Base-by-base conservation (phyloP, 2,329 filamentous ascomycete species). In the Colletotrichum musicola region DNA sequence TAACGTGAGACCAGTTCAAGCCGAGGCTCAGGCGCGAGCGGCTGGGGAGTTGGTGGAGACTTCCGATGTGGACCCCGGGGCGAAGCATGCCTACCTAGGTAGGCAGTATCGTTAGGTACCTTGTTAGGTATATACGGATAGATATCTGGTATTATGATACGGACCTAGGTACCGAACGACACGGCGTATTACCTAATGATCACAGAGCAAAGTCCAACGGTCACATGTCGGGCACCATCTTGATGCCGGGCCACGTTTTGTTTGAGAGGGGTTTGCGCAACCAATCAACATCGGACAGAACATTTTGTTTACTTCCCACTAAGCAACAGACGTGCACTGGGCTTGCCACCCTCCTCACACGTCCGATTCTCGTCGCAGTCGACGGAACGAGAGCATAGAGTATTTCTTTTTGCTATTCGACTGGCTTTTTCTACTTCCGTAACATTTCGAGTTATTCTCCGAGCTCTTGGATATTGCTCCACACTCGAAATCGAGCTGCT, bases 251-350 rank as follows among this genome's bases (percentile, higher is more conserved):
- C 3, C 22, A 25, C 22, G 22, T 25, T 25, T 62, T 61, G 62
- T 67, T 73, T 69, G 57, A 68, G 56, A 44, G 59, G 35, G 10
- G 7, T 13, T 12, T n/a, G 42, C 55, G 68, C 71, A 72, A 71
- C 73, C 64, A 74, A 54, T 68, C 38, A 63, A 18, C 40, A 42
- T 51, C 18, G 16, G 12, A 14, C 10, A 38, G 14, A 50, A 9
- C 50, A 18, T 61, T 81, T 82, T 82, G 81, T 82, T 82, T 82
- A 82, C 81, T 82, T 79, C 75, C 64, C 57, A 70, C 80, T 71
- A 64, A 76, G 80, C 80, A 82, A 82, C 81, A 75, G 51, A 47
- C n/a, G 54, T 53, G 49, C 42, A 22, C 20, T 13, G 47, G 6
- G 20, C 30, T 42, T 22, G 18, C 64, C 35, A 54, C 50, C 59